phyloP scores from a whole-genome alignment of 768 basidiomycete genomes.

The Leccinellum albellum region DNA sequence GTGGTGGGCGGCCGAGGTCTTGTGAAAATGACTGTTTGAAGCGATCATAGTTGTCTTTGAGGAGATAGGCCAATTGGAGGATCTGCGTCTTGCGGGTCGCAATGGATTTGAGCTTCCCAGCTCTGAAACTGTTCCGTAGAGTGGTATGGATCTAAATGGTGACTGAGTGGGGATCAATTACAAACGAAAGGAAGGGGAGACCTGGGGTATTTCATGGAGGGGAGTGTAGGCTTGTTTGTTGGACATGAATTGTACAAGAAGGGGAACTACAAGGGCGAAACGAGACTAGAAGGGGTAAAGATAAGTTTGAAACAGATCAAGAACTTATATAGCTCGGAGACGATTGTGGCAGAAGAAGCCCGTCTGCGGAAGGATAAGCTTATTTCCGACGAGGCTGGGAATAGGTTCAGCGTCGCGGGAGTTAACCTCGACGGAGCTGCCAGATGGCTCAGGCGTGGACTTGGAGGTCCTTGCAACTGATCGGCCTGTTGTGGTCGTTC shows the following conservation, averaged over 20 bases:
- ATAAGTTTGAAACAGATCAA: no score
- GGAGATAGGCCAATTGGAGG: constrained; percentile 65
- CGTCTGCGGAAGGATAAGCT: neutral
- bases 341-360: neutral
- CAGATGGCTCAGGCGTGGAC: no score
- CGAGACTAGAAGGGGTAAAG: neutral
- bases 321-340: no score
- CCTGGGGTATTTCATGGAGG: constrained; percentile 51
- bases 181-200: constrained; percentile 15
- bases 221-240: constrained; percentile 41
- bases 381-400: neutral
- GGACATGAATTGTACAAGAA: constrained; percentile 12
- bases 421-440: neutral
- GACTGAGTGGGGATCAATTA: neutral
- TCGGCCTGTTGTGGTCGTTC: neutral
- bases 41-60: constrained; percentile 66
- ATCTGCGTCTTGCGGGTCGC: constrained; percentile 73
- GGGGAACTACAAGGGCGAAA: neutral
- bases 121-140: constrained; percentile 54
- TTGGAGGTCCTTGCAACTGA: neutral
- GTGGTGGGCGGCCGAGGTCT: constrained; percentile 62
- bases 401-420: neutral
- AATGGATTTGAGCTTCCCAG: constrained; percentile 67
- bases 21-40: constrained; percentile 54
- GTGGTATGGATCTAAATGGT: constrained; percentile 49